Evolutionary conservation across 306 rosid species (phyloP).

Genomic region (Heteromeles arbutifolia): DNA sequence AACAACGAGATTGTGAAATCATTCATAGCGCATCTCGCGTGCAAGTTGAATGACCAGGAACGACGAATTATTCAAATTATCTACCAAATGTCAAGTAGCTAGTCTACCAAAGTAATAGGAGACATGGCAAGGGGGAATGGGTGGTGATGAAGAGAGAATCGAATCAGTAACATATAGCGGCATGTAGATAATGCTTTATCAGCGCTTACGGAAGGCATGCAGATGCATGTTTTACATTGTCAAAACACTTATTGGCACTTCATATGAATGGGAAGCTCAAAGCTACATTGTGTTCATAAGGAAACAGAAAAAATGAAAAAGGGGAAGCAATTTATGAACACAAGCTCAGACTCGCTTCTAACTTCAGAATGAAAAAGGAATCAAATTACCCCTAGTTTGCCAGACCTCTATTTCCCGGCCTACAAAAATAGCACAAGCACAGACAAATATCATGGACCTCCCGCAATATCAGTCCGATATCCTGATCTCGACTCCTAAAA

Average conservation of each 20-base stretch:
- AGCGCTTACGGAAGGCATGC: constrained; percentile 32
- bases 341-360: constrained; percentile 42
- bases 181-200: constrained; percentile 34
- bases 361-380: constrained; percentile 26
- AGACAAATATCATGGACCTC: constrained; percentile 15
- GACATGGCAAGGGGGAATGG: too few relatives aligned
- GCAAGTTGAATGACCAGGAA: too few relatives aligned
- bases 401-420: constrained; percentile 62
- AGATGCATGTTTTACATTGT: constrained; percentile 47
- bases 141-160: too few relatives aligned
- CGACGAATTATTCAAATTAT: too few relatives aligned
- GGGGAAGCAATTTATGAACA: constrained; percentile 60
- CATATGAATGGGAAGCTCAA: constrained; percentile 38
- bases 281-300: constrained; percentile 34
- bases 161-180: background rate
- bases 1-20: too few relatives aligned
- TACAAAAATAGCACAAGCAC: constrained; percentile 51
- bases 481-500: constrained; percentile 94
- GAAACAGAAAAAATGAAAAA: constrained; percentile 34
- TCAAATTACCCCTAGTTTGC: constrained; percentile 36
- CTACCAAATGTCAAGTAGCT: too few relatives aligned
- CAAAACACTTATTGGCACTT: constrained; percentile 59
- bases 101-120: too few relatives aligned
- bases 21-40: too few relatives aligned
- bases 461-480: constrained; percentile 64